Evolutionary conservation across 768 basidiomycete genomes (phyloP), one percentile per base, ranked within the genome.

Genomic region (Naganishia vaughanmartiniae): DNA sequence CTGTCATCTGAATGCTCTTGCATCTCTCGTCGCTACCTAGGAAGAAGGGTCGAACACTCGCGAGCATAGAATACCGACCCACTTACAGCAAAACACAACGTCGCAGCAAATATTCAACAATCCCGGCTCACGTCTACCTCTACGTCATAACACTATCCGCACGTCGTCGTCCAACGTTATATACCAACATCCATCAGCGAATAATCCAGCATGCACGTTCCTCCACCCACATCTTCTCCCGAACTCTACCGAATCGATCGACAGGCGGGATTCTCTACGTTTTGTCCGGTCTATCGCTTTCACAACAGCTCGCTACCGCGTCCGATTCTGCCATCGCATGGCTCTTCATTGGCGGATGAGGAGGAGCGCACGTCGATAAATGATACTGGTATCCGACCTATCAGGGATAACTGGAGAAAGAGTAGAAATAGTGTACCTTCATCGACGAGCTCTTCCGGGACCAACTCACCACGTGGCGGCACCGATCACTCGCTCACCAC

Each of bases 401-500:
- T 42, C 42, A 15, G 17, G 15, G 17, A 42, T 15, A 42, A 15
- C 42, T 42, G 42, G 42, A 42, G 42, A 15, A 42, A 42, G 10
- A 9, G 42, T 42, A 42, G 10, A 42, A 42, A 42, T 42, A 42
- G 42, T 42, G 10, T 15, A 42, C 42, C 42, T 51, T 24, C 48
- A 1, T 51, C 21, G 24, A 9, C 45, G 3, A 9, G 7, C 45
- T 46, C 45, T 46, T 46, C 45, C 15, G 6, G 42, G 10, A 15
- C 42, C 42, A 15, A 15, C 42, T 51, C 24, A 24, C 48, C 60
- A 28, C 42, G 36, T 42, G 30, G n/a, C 7, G 30, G 36, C 24
- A 19, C 60, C 60, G 60, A 63, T 63, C 60, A 26, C 26, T 45
- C 17, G 39, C 39, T 45, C 39, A 34, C 57, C 39, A 34, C 57